A percentile compares a stretch with the other conserved stretches of the same genome.
phyloP scores from a whole-genome alignment of 2,329 filamentous ascomycete species.

The Lachnellula occidentalis region DNA sequence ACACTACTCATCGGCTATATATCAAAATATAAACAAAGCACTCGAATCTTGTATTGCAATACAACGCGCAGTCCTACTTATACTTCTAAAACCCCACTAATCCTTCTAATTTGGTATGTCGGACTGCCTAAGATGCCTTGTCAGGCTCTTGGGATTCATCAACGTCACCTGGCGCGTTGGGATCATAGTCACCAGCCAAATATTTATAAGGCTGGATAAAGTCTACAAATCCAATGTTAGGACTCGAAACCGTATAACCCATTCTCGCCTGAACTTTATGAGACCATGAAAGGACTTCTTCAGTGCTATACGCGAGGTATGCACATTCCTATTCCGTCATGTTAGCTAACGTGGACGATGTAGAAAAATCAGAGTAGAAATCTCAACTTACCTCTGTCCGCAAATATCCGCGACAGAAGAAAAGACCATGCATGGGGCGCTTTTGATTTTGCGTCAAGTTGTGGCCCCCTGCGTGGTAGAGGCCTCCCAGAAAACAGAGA shows the following conservation, averaged over 20 bases:
- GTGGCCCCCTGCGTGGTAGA: conserved; percentile 13
- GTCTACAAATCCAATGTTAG: conserved; percentile 76
- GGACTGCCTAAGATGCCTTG: not conserved
- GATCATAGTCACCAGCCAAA: conserved; percentile 14
- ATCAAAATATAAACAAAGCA: too few relatives aligned
- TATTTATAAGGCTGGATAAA: conserved; percentile 66
- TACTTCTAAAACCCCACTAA: too few relatives aligned
- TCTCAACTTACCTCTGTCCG: conserved; percentile 8
- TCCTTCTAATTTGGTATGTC: too few relatives aligned
- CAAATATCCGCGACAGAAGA: conserved; percentile 13
- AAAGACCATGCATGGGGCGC: conserved; percentile 15
- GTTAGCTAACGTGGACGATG: too few relatives aligned
- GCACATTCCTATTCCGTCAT: conserved; percentile 11
- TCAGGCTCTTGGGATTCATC: conserved; percentile 12
- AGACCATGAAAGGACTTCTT: conserved; percentile 20
- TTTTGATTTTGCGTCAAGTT: conserved; percentile 11
- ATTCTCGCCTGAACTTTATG: conserved; percentile 18
- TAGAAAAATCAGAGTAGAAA: too few relatives aligned
- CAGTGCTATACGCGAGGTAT: conserved; percentile 17
- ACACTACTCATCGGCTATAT: too few relatives aligned
- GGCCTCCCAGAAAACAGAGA: conserved; percentile 10
- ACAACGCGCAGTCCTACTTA: too few relatives aligned
- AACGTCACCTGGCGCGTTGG: conserved; percentile 9
- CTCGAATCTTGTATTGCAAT: too few relatives aligned
- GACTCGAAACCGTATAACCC: conserved; percentile 22